Evolutionary conservation across 441 rosid genomes (phyloP).

Genomic region (Flueggea neowawraea): DNA sequence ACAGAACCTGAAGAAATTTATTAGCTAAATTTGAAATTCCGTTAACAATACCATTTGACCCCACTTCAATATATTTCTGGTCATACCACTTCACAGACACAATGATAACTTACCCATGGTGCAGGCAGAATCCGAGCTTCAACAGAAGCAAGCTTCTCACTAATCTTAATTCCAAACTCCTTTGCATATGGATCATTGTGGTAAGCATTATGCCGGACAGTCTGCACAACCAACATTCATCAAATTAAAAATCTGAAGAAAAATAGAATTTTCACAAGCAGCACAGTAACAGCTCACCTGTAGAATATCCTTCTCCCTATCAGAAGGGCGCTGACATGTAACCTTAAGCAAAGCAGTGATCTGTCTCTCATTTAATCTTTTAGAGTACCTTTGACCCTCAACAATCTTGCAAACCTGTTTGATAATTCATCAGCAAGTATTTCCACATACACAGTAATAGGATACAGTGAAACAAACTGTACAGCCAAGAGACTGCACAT

Average conservation of each 20-base stretch:
- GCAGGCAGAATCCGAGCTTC: constrained; percentile 95
- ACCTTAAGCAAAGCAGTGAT: constrained; percentile 83
- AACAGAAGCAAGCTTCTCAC: constrained; percentile 82
- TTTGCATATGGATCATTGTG: constrained; percentile 71
- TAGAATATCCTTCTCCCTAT: constrained; percentile 75
- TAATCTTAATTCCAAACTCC: constrained; percentile 88
- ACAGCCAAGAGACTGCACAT: too few species aligned
- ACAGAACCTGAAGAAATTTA: too few species aligned
- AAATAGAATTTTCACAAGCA: neutral
- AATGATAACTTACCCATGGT: constrained; percentile 57
- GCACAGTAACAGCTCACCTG: constrained; percentile 30
- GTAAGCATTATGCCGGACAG: constrained; percentile 70
- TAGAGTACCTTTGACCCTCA: constrained; percentile 92
- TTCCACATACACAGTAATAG: too few species aligned
- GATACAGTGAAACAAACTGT: too few species aligned
- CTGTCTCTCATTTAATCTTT: constrained; percentile 87
- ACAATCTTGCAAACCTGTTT: constrained; percentile 90
- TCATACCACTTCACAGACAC: too few species aligned
- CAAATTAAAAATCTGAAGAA: constrained; percentile 5
- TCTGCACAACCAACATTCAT: constrained; percentile 35
- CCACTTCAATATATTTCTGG: too few species aligned
- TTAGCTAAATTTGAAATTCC: neutral
- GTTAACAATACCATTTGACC: too few species aligned
- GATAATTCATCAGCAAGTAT: too few species aligned
- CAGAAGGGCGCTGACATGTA: constrained; percentile 88